Evolutionary conservation across 1,139 yeast genomes (phyloP).

Genomic region (Kurtzmaniella quercitrusa): DNA sequence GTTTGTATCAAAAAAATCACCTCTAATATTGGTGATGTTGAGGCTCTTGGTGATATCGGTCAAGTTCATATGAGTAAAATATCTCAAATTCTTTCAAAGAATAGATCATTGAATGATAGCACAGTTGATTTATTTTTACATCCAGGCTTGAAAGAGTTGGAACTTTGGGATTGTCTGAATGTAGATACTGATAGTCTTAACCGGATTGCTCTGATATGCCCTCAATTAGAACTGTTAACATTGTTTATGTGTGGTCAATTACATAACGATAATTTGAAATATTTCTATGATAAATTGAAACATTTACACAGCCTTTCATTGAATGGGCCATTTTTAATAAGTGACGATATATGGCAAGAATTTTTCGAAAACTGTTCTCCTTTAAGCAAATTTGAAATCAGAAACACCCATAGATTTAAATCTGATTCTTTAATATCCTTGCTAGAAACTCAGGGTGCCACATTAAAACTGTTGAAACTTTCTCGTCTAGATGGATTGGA

Average conservation of each 20-base stretch:
- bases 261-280: conserved; percentile 68
- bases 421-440: conserved; percentile 61
- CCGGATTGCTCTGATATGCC: conserved; percentile 76
- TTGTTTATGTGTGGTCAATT: conserved; percentile 92
- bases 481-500: conserved; percentile 71
- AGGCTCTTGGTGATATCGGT: conserved; percentile 78
- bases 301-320: conserved; percentile 51
- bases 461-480: conserved; percentile 45
- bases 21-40: conserved; percentile 69
- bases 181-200: conserved; percentile 62
- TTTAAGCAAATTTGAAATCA: conserved; percentile 48
- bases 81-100: conserved; percentile 71
- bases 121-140: conserved; percentile 73
- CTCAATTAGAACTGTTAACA: conserved; percentile 60
- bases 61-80: conserved; percentile 59
- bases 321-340: conserved; percentile 86
- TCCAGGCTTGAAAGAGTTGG: conserved; percentile 50
- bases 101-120: conserved; percentile 67
- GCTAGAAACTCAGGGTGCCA: conserved; percentile 57
- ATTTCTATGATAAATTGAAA: conserved; percentile 56
- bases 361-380: conserved; percentile 51
- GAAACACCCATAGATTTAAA: conserved; percentile 80
- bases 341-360: conserved; percentile 69
- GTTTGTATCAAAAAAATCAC: conserved; percentile 71
- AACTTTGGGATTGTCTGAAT: conserved; percentile 91